Base-by-base conservation (phyloP, 2,329 filamentous ascomycete species). In the Pyrenophora teres region DNA sequence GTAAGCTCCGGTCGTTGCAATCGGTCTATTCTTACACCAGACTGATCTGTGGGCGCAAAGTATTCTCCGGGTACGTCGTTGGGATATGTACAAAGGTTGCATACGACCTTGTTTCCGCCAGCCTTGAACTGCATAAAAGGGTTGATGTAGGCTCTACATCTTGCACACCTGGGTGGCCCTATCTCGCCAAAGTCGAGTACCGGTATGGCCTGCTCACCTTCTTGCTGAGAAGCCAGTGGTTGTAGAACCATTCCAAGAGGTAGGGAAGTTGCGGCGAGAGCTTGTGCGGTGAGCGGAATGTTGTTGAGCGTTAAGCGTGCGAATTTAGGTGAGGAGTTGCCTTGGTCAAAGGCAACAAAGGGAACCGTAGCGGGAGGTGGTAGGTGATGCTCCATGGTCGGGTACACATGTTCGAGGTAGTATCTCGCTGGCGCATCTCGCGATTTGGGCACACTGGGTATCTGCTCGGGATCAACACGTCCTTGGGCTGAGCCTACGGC, bases 41-140 rank as follows among this genome's bases (percentile, higher is more conserved):
- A 87, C 4, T 90, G 90, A 65, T 90, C 93, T 21, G 90, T 91
- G 15, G 94, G 92, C 47, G 90, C 89, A 73, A 96, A 99, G 75
- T 99, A 99, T 70, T 97, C 93, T 1, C 89, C 77, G 0, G 91
- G 80, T 0, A 95, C 95, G 68, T 99, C 94, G 71, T 97, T 99
- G 42, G 94, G 92, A 72, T 97, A 96, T 18, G 89, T 94, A 78
- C 94, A 99, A 77, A 99, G 90, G 70, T 99, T 99, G 79, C 94
- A 99, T 45, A 96, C 91, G 72, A 96, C 95, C 72, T 96, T 96
- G 77, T 93, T 96, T 50, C 94, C 94, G 32, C 93, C 93, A 13
- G 89, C 88, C 52, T 89, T 85, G 81, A 99, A 99, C 70, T 92
- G 89, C 94, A 99, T 97, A 72, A 99, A 99, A 1, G 94, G 94